Conservation (phyloP, 805 yeast species). For the Torulaspora indica region DNA sequence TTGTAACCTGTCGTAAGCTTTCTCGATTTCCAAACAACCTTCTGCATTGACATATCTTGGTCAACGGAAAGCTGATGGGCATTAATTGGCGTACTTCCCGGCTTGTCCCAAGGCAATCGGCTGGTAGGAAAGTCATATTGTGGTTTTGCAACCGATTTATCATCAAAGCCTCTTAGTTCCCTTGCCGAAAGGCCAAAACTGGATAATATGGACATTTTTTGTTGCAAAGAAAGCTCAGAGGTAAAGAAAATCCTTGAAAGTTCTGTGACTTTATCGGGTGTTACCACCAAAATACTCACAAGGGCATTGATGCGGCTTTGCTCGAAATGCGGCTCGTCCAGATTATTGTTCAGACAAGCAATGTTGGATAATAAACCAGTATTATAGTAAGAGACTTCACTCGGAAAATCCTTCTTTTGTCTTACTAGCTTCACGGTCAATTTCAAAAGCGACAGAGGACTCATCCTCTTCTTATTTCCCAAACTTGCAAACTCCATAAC, state of each 20-base stretch:
- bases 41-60: conserved; percentile 1
- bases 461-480: conserved; percentile 37
- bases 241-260: conserved; percentile 45
- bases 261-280: conserved; percentile 42
- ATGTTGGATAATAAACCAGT: conserved; percentile 49
- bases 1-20: conserved; percentile 22
- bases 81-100: conserved; percentile 7
- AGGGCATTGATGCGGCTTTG: conserved; percentile 59
- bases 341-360: conserved; percentile 52
- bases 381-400: conserved; percentile 57
- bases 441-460: conserved; percentile 41
- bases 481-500: conserved; percentile 50
- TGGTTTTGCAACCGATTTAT: conserved; percentile 40
- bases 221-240: conserved; percentile 80
- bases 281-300: conserved; percentile 57
- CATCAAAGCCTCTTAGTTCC: conserved; percentile 61
- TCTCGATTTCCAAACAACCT: conserved; percentile 34
- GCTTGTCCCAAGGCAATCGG: conserved; percentile 32
- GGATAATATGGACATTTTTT: conserved; percentile 63
- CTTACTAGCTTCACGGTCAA: conserved; percentile 52
- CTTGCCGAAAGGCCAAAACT: conserved; percentile 67
- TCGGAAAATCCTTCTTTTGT: conserved; percentile 55
- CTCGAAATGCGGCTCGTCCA: conserved; percentile 56
- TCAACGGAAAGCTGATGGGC: background rate
- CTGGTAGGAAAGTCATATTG: conserved; percentile 35